Conservation (phyloP, 345 rosid genomes). For the Eucalyptus decipiens region DNA sequence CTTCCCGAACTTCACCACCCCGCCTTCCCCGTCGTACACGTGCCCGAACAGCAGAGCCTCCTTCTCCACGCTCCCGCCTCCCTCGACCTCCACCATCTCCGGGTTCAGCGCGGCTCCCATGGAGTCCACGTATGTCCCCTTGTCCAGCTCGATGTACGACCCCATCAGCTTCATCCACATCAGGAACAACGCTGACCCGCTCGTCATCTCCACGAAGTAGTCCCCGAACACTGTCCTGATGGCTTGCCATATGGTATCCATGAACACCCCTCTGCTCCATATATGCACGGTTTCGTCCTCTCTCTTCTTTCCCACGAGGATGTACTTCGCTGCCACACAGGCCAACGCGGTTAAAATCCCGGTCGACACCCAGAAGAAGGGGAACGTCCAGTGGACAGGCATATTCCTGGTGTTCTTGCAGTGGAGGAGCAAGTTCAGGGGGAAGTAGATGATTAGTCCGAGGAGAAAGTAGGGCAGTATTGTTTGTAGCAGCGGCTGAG, state of each 20-base stretch:
- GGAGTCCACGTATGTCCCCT: constrained; percentile 38
- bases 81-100: constrained; percentile 54
- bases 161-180: constrained; percentile 55
- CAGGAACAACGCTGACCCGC: constrained; percentile 29
- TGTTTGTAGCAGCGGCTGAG: constrained; percentile 47
- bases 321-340: constrained; percentile 40
- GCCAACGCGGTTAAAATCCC: constrained; percentile 25
- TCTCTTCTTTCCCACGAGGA: constrained; percentile 46
- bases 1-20: constrained; percentile 46
- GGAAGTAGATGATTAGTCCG: constrained; percentile 20
- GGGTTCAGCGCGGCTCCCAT: constrained; percentile 57
- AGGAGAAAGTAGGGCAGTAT: constrained; percentile 40
- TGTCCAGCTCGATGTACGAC: constrained; percentile 22
- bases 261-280: constrained; percentile 39
- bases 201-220: constrained; percentile 43
- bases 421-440: constrained; percentile 15
- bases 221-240: constrained; percentile 41
- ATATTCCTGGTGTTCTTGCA: constrained; percentile 6
- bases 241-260: constrained; percentile 65
- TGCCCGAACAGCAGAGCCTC: constrained; percentile 55
- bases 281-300: constrained; percentile 32
- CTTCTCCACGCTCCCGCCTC: constrained; percentile 35
- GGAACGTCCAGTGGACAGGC: constrained; percentile 30
- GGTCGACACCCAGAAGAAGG: constrained; percentile 37
- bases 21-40: constrained; percentile 51